A percentile compares a stretch with the other conserved stretches of the same genome.
Conservation (phyloP, 2,329 filamentous ascomycete species). For the Fonsecaea monophora region DNA sequence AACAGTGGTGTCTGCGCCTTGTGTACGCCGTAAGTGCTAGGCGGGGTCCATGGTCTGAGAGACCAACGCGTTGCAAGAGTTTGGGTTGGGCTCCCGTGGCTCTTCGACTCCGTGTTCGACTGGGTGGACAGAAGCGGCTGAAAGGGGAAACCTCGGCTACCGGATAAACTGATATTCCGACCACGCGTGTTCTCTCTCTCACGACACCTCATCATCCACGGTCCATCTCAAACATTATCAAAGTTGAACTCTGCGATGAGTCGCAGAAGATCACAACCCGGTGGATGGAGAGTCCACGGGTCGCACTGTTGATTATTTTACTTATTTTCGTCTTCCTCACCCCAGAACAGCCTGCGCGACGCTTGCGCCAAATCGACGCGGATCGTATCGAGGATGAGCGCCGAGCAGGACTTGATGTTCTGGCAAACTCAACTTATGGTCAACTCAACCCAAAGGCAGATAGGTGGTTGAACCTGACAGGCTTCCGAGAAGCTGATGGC, state of each 20-base stretch:
- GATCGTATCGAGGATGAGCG: constrained; percentile 53
- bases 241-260: constrained; percentile 27
- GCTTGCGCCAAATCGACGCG: constrained; percentile 26
- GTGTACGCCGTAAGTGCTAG: not conserved
- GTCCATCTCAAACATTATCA: constrained; percentile 17
- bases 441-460: constrained; percentile 56
- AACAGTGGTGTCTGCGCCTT: constrained; percentile 4
- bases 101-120: not conserved
- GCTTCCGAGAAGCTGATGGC: constrained; percentile 74
- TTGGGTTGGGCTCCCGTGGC: not conserved
- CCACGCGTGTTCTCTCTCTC: not conserved
- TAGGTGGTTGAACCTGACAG: constrained; percentile 73
- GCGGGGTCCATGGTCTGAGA: not conserved
- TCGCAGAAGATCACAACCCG: constrained; percentile 19
- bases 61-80: too few relatives aligned
- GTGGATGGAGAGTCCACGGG: constrained; percentile 51
- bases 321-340: constrained; percentile 62
- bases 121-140: too few relatives aligned
- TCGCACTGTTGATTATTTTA: constrained; percentile 58
- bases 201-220: not conserved
- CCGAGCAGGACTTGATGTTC: constrained; percentile 42
- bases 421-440: constrained; percentile 56
- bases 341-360: constrained; percentile 47
- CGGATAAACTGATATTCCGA: constrained; percentile 6
- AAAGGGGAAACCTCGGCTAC: constrained; percentile 1